Evolutionary conservation across 148 eudicot species (phyloP).

Genomic region (Rhododendron ovatum): DNA sequence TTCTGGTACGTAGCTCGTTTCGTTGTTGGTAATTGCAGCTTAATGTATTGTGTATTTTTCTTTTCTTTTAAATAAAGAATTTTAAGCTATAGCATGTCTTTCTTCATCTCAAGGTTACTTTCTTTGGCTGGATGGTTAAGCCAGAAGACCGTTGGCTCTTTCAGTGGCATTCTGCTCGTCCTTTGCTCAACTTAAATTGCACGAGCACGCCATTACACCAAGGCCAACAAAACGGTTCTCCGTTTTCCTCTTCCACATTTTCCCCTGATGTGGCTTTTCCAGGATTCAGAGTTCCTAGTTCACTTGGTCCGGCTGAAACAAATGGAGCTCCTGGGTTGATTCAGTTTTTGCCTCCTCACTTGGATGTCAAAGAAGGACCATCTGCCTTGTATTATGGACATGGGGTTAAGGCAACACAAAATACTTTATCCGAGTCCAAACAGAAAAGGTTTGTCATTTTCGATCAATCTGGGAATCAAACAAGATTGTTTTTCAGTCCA

Average conservation of each 20-base stretch:
- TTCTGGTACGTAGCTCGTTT: constrained; percentile 33
- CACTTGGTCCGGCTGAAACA: constrained; percentile 20
- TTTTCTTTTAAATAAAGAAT: not conserved
- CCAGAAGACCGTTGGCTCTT: constrained; percentile 28
- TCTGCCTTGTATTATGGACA: constrained; percentile 12
- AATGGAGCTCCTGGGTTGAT: constrained; percentile 23
- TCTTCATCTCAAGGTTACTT: constrained; percentile 34
- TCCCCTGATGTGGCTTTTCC: constrained; percentile 29
- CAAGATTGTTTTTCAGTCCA: constrained; percentile 43
- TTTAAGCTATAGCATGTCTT: not conserved
- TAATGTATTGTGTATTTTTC: not conserved
- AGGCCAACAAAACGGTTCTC: constrained; percentile 33
- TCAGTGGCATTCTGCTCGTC: constrained; percentile 43
- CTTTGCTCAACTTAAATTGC: constrained; percentile 29
- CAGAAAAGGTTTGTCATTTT: constrained; percentile 54
- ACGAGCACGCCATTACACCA: constrained; percentile 27
- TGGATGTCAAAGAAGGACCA: constrained; percentile 20
- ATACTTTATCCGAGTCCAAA: constrained; percentile 19
- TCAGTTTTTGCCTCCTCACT: constrained; percentile 16
- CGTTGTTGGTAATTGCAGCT: not conserved
- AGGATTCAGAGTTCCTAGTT: constrained; percentile 24
- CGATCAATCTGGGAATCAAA: constrained; percentile 50
- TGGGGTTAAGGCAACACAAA: constrained; percentile 23
- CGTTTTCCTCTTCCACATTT: constrained; percentile 26
- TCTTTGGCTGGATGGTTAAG: constrained; percentile 54